Evolutionary conservation across 2,329 filamentous ascomycete genomes (phyloP).

Genomic region (Fusarium longipes): DNA sequence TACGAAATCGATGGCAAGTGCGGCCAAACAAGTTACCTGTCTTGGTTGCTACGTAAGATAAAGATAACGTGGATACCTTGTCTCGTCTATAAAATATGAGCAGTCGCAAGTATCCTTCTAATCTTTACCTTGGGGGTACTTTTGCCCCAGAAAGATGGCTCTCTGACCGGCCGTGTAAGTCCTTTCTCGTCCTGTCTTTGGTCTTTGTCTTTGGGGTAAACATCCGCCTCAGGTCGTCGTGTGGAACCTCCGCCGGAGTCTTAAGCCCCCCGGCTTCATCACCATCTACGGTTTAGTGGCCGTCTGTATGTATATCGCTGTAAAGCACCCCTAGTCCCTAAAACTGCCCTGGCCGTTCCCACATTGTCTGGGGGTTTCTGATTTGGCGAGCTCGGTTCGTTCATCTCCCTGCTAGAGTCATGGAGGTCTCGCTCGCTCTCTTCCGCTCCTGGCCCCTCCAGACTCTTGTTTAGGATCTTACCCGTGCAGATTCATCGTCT

Average conservation of each 20-base stretch:
- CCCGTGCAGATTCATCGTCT: constrained; percentile 15
- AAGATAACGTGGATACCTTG: constrained; percentile 14
- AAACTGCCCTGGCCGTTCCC: constrained; percentile 34
- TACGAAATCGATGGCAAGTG: constrained; percentile 23
- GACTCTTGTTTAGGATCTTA: constrained; percentile 18
- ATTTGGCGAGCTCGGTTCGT: constrained; percentile 30
- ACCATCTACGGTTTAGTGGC: constrained; percentile 37
- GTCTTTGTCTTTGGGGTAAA: constrained; percentile 34
- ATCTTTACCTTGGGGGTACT: neutral
- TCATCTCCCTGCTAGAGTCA: constrained; percentile 8
- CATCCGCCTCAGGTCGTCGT: constrained; percentile 19
- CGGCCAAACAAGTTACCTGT: constrained; percentile 13
- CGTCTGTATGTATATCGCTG: constrained; percentile 35
- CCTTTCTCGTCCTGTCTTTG: constrained; percentile 2
- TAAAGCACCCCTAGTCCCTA: constrained; percentile 33
- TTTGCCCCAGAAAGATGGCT: constrained; percentile 30
- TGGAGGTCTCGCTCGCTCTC: constrained; percentile 26
- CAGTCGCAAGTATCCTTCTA: constrained; percentile 20
- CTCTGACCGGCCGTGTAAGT: neutral
- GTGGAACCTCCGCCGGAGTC: constrained; percentile 23
- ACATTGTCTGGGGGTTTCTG: constrained; percentile 27
- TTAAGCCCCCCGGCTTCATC: constrained; percentile 26
- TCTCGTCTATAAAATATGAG: constrained; percentile 4
- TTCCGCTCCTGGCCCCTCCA: constrained; percentile 19
- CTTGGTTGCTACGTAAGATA: constrained; percentile 13